Evolutionary conservation across 495 filamentous ascomycete genomes (phyloP).

Genomic region (Trypethelium eluteriae): DNA sequence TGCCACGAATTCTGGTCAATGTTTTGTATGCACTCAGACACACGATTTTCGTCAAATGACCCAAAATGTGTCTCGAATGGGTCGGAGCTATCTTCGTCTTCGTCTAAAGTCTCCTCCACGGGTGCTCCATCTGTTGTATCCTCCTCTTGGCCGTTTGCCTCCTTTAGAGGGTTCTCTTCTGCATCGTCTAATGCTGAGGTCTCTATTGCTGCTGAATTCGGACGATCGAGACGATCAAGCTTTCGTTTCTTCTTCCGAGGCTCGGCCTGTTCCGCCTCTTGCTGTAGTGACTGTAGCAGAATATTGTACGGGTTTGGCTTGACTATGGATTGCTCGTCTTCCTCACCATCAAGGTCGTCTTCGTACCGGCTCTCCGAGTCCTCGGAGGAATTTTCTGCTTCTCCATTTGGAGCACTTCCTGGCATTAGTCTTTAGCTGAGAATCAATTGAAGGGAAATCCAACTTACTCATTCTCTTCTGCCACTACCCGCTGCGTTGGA

Average conservation of each 20-base stretch:
- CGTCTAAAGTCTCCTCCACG: constrained; percentile 40
- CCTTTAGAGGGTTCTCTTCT: no score
- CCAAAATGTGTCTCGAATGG: constrained; percentile 77
- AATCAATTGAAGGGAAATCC: background rate
- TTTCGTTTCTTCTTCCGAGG: constrained; percentile 63
- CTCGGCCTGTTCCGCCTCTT: constrained; percentile 48
- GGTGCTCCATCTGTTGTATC: constrained; percentile 45
- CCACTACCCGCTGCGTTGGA: background rate
- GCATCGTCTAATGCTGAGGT: constrained; percentile 33
- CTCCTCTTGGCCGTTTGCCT: constrained; percentile 25
- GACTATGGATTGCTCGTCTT: constrained; percentile 23
- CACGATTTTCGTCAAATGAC: constrained; percentile 48
- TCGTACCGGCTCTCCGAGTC: constrained; percentile 19
- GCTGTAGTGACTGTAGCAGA: constrained; percentile 39
- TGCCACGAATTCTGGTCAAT: constrained; percentile 53
- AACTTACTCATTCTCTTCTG: constrained; percentile 20
- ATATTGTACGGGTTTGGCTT: constrained; percentile 35
- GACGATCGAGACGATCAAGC: constrained; percentile 38
- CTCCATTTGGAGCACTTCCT: background rate
- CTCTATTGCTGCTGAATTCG: constrained; percentile 20
- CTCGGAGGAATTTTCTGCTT: constrained; percentile 11
- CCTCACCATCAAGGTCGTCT: constrained; percentile 25
- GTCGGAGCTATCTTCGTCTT: constrained; percentile 52
- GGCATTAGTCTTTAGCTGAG: background rate
- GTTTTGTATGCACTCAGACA: constrained; percentile 48